phyloP scores from a whole-genome alignment of 2,329 filamentous ascomycete genomes.

The Fusarium continuum region DNA sequence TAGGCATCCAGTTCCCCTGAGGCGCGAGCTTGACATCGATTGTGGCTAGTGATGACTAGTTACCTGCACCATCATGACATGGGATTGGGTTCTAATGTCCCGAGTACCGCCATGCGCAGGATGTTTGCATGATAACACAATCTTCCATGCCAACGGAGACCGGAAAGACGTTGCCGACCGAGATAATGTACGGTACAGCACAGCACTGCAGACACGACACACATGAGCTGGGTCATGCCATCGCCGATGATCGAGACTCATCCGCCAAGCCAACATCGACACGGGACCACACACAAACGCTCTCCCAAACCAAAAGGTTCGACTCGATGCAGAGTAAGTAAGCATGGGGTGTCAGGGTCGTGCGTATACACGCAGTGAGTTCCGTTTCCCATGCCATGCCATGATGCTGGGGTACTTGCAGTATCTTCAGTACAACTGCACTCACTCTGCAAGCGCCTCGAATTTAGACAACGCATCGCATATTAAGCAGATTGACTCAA shows the following conservation, averaged over 20 bases:
- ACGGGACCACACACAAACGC: not conserved
- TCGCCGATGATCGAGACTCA: constrained; percentile 33
- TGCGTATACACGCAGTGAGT: constrained; percentile 3
- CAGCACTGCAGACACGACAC: constrained; percentile 1
- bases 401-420: not conserved
- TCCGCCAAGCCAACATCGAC: constrained; percentile 23
- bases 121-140: constrained; percentile 16
- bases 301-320: not conserved
- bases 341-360: constrained; percentile 7
- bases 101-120: constrained; percentile 6
- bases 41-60: constrained; percentile 39
- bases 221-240: constrained; percentile 12
- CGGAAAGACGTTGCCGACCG: constrained; percentile 19
- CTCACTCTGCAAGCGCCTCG: not conserved
- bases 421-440: too few species aligned
- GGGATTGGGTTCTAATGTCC: not conserved
- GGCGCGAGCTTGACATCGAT: constrained; percentile 34
- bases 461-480: constrained; percentile 32
- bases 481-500: constrained; percentile 10
- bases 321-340: not conserved
- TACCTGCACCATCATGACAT: constrained; percentile 24
- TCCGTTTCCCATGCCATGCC: not conserved
- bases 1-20: constrained; percentile 19
- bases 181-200: not conserved
- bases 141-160: constrained; percentile 2